Base-by-base conservation (phyloP, 108 stramenopile species). In the Pseudonitzschia multistriata region DNA sequence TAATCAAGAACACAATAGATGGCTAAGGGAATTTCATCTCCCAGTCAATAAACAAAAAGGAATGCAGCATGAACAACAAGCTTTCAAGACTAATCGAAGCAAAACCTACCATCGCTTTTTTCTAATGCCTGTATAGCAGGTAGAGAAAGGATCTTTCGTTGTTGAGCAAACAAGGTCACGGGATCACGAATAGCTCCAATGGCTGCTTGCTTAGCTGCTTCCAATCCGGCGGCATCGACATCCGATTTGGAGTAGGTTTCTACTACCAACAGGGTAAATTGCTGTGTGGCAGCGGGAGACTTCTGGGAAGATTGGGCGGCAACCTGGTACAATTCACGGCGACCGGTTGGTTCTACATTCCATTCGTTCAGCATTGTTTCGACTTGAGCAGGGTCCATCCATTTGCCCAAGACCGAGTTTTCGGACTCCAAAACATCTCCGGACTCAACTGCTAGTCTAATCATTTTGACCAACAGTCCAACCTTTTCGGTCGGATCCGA, bases 161-260 rank as follows among this genome's bases (percentile, higher is more conserved):
- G 89, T 37, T 87, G 74, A 34, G 59, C 78, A 66, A 93, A 93
- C 31, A 91, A 79, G 25, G 88, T 74, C 54, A 93, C 71, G 35
- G 92, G 92, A 73, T 93, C 88, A 35, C 79, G 76, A 61, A 93
- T 93, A 22, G 87, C 89, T 55, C 89, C 89, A 21, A 91, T 67
- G 24, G 89, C 87, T 3, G 88, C 88, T 55, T 86, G 76, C 64
- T 88, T 82, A 22, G 92, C 88, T 27, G 79, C 81, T 45, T 62
- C 57, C n/a, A 83, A 53, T 21, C 80, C 82, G 39, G 76, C 65
- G 37, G 66, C 72, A 68, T 90, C 92, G 5, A 88, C 63, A 66
- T 78, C 72, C 82, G 84, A 81, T 30, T 76, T 73, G 25, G 66
- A 73, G 66, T 90, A 93, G 10, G 88, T 87, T 68, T 79, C 89